Base-by-base conservation (phyloP, 2,329 filamentous ascomycete species). In the Pseudopithomyces maydicus region DNA sequence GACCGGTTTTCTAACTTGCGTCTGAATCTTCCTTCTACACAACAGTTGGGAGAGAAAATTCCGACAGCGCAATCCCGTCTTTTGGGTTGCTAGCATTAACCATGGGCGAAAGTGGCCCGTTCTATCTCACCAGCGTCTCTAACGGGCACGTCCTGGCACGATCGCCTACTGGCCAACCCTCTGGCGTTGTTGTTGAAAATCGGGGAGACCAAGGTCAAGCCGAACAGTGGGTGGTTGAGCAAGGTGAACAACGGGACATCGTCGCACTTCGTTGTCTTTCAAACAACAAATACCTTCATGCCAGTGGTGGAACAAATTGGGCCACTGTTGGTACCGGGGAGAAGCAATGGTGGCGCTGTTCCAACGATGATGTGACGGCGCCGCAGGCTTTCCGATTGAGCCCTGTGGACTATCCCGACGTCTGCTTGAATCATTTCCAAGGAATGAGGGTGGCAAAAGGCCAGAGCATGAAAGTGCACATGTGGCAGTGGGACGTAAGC, bases 391-490 rank as follows among this genome's bases (percentile, higher is more conserved):
- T 26, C 10, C 26, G 29, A 10, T 14, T 47, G 15, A 33, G 23
- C 10, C 44, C 44, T 17, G 44, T 47, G 6, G 44, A 47, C 4
- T 22, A 35, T 11, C 29, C 44, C 3, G 12, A 14, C 6, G 44
- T 47, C 26, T 47, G 17, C 12, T 35, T 47, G 44, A 47, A 47
- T 12, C 44, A 47, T 14, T 47, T 47, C 17, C 44, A 47, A 10
- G 44, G 44, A 10, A 47, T 47, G 15, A 47, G 44, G 29, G 44
- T 47, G 3, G 44, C 26, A 17, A 47, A 47, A 29, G 29, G 29
- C 6, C 44, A 47, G 29, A 47, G 44, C 19, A 47, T 47, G 44
- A 47, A 47, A 14, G 44, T 47, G 17, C 44, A 47, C 19, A 47
- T 47, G 44, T 47, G 44, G 44, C 44, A 47, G 29, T 47, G 44